A percentile compares a stretch with the other conserved stretches of the same genome.
Conservation (phyloP, 768 basidiomycete genomes). For the Leccinum uliginosum region DNA sequence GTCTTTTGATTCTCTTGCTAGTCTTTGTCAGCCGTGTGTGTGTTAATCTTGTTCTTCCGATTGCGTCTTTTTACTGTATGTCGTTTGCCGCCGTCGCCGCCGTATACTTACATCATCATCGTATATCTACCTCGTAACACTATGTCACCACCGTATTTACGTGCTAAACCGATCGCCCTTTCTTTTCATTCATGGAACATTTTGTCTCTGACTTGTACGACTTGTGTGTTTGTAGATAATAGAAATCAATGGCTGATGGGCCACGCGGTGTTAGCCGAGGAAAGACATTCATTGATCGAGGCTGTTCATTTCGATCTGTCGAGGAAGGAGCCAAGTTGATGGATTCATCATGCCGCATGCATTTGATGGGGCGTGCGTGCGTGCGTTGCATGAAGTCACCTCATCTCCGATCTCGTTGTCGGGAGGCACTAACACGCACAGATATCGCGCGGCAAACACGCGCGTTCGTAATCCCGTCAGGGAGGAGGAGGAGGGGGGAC, state of each 20-base stretch:
- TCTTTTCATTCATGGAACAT: background rate
- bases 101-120: constrained; percentile 17
- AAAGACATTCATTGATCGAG: background rate
- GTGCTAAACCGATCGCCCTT: background rate
- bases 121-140: constrained; percentile 23
- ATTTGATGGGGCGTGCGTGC: background rate
- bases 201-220: background rate
- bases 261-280: background rate
- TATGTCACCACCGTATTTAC: constrained; percentile 20
- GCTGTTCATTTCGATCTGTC: background rate
- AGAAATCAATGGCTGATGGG: background rate
- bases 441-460: background rate
- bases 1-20: constrained; percentile 1
- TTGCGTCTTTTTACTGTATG: background rate
- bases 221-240: background rate
- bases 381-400: background rate
- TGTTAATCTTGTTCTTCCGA: constrained; percentile 21
- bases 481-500: no score
- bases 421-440: no score
- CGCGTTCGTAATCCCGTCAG: background rate
- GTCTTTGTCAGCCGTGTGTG: constrained; percentile 3
- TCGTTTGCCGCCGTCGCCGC: background rate
- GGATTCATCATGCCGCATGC: background rate
- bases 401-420: background rate
- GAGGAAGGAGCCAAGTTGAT: background rate